Evolutionary conservation across 306 rosid genomes (phyloP).

Genomic region (Rosa persica): DNA sequence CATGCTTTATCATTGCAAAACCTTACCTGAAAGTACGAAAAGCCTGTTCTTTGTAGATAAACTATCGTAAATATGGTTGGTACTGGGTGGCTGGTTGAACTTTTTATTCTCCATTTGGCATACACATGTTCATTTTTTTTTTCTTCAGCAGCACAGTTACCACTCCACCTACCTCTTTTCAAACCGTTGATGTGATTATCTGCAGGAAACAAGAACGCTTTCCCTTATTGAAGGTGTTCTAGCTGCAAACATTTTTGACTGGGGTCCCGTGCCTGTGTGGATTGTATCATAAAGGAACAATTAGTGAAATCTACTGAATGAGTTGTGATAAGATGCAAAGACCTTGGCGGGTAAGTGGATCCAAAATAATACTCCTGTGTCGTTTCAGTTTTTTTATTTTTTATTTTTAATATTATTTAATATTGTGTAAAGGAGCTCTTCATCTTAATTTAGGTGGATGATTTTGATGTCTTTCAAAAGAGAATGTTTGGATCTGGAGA

Average conservation of each 20-base stretch:
- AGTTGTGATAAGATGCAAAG: slow-evolving; percentile 97
- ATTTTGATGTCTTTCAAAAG: slow-evolving; percentile 74
- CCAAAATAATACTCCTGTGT: slow-evolving; percentile 10
- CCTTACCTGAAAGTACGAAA: background rate
- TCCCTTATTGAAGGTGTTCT: slow-evolving; percentile 95
- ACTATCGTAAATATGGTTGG: background rate
- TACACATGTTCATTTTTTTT: background rate
- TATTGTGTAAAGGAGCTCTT: background rate
- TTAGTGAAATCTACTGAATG: slow-evolving; percentile 96
- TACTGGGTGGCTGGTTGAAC: background rate
- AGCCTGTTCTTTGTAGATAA: background rate
- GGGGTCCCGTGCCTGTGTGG: slow-evolving; percentile 99
- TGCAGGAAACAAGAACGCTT: slow-evolving; percentile 83
- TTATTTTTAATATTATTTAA: background rate
- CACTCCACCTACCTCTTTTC: slow-evolving; percentile 2
- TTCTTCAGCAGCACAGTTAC: slow-evolving; percentile 6
- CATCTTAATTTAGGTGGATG: slow-evolving; percentile 70
- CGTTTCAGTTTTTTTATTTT: background rate
- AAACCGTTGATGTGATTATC: slow-evolving; percentile 27
- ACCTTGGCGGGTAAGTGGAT: slow-evolving; percentile 79
- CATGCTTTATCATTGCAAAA: background rate
- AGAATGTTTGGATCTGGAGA: slow-evolving; percentile 73
- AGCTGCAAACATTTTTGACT: slow-evolving; percentile 95
- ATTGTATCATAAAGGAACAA: slow-evolving; percentile 95
- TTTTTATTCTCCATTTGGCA: background rate